Percentiles rank a stretch among this genome's conserved stretches.
Evolutionary conservation across 2,329 filamentous ascomycete species (phyloP).

Genomic region (Chaetoscypha palmicola): DNA sequence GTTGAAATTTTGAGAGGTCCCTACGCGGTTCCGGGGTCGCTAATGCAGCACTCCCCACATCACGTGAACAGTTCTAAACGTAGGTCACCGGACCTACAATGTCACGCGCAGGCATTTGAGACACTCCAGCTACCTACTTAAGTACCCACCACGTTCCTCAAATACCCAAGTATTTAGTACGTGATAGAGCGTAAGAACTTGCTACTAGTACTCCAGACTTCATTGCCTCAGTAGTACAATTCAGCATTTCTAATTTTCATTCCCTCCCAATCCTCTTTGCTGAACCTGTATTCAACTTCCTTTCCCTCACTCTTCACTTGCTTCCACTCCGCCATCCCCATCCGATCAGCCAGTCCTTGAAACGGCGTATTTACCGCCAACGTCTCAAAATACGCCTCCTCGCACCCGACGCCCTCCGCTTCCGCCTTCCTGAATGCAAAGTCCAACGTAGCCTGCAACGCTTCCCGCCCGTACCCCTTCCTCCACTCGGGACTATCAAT

Average conservation of each 20-base stretch:
- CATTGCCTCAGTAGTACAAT: too few relatives aligned
- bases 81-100: too few relatives aligned
- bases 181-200: too few relatives aligned
- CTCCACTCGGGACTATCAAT: conserved; percentile 7
- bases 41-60: too few relatives aligned
- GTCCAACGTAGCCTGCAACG: conserved; percentile 7
- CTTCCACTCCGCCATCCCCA: conserved; percentile 7
- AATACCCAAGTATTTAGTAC: too few relatives aligned
- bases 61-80: too few relatives aligned
- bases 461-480: conserved; percentile 8
- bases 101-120: too few relatives aligned
- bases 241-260: conserved; percentile 3
- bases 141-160: too few relatives aligned
- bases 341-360: conserved; percentile 7
- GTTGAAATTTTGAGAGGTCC: too few relatives aligned
- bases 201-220: too few relatives aligned
- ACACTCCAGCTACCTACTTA: too few relatives aligned
- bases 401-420: conserved; percentile 2
- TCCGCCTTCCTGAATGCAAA: conserved; percentile 4
- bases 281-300: conserved; percentile 7
- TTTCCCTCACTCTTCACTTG: conserved; percentile 5
- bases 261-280: conserved; percentile 8
- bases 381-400: conserved; percentile 6
- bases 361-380: conserved; percentile 5
- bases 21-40: too few relatives aligned